Evolutionary conservation across 176 grass and related monocot species (phyloP).

Genomic region (Carex cristatella): DNA sequence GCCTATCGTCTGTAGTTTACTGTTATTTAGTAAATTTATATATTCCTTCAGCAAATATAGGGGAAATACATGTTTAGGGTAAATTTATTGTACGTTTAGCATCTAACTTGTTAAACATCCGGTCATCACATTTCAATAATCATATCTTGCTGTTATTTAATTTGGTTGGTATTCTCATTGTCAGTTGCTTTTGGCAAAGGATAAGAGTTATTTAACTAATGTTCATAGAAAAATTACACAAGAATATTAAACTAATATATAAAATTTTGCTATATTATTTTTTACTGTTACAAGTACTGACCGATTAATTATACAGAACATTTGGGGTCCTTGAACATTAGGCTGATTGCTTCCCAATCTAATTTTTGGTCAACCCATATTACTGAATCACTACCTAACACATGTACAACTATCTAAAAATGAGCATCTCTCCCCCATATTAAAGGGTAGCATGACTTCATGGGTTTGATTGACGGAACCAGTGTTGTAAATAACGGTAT

Average conservation of each 20-base stretch:
- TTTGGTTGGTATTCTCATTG: not conserved
- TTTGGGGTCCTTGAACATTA: too few relatives aligned
- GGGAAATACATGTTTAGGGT: not conserved
- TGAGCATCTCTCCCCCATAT: not conserved
- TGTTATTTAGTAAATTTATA: not conserved
- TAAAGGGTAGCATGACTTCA: not conserved
- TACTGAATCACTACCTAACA: not conserved
- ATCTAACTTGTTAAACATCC: not conserved
- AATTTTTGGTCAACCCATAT: not conserved
- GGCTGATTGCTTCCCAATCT: not conserved
- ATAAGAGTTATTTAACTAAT: not conserved
- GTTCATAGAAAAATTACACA: not conserved
- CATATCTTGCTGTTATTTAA: not conserved
- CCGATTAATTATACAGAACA: too few relatives aligned
- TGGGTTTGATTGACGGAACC: not conserved
- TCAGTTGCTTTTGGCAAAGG: not conserved
- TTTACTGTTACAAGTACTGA: not conserved
- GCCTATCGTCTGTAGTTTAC: not conserved
- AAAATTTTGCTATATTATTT: not conserved
- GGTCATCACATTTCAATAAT: not conserved
- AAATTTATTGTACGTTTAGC: conserved; percentile 3
- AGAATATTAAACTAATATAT: not conserved
- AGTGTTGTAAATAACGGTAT: too few relatives aligned
- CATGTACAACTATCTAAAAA: not conserved
- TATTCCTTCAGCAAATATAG: not conserved